Conservation (phyloP, 805 yeast species). For the Debaryomyces castellii region DNA sequence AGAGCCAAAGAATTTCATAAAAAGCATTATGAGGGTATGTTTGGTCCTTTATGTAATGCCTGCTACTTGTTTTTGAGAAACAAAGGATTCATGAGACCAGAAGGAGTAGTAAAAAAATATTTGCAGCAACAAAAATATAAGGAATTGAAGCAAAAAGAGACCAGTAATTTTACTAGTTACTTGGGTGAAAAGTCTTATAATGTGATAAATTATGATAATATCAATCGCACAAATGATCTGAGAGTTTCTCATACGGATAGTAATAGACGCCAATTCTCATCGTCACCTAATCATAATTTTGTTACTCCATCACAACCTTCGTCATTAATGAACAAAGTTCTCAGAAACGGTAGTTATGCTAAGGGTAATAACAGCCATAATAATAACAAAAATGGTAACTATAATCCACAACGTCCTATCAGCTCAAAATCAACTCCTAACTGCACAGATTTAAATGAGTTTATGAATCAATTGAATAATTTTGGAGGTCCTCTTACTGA, state of each 20-base stretch:
- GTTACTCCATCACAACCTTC: slow-evolving; percentile 42
- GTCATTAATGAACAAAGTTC: slow-evolving; percentile 37
- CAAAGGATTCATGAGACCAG: slow-evolving; percentile 47
- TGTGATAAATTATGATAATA: slow-evolving; percentile 8
- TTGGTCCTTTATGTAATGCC: slow-evolving; percentile 47
- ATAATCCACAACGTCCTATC: not conserved
- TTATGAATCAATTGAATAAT: slow-evolving; percentile 37
- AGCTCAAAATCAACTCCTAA: slow-evolving; percentile 19
- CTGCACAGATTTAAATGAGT: slow-evolving; percentile 37
- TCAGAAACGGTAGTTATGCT: slow-evolving; percentile 20
- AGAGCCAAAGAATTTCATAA: slow-evolving; percentile 39
- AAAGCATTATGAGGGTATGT: slow-evolving; percentile 44
- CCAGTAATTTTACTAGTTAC: slow-evolving; percentile 2
- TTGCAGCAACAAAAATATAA: slow-evolving; percentile 45
- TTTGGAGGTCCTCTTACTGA: slow-evolving; percentile 49
- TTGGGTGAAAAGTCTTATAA: slow-evolving; percentile 1
- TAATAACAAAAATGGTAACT: not conserved
- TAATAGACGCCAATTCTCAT: slow-evolving; percentile 18
- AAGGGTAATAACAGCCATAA: slow-evolving; percentile 4
- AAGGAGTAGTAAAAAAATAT: slow-evolving; percentile 44
- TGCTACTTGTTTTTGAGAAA: slow-evolving; percentile 43
- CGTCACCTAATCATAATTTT: slow-evolving; percentile 33
- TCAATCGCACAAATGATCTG: slow-evolving; percentile 5
- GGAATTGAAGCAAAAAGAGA: slow-evolving; percentile 32
- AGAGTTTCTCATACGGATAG: not conserved